Evolutionary conservation across 345 rosid genomes (phyloP).

Genomic region (Rhodamnia argentea): DNA sequence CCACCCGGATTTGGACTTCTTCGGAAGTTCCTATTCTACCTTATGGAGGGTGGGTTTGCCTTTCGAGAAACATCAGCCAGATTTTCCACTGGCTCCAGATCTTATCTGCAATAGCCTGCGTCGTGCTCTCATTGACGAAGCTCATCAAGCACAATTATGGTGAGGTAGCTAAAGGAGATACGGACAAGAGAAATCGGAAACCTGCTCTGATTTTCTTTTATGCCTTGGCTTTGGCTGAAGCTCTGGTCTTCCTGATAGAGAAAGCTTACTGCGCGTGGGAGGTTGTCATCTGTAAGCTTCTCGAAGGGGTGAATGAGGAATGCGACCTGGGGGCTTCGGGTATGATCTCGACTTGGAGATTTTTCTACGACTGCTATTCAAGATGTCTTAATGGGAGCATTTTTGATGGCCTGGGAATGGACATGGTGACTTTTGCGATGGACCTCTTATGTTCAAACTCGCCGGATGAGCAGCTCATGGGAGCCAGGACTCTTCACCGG

Average conservation of each 20-base stretch:
- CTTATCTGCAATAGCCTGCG: not conserved
- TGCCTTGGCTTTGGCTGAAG: not conserved
- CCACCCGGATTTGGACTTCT: conserved; percentile 37
- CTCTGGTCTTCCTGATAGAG: not conserved
- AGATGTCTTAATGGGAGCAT: conserved; percentile 68
- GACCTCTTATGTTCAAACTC: conserved; percentile 59
- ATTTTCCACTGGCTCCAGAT: not conserved
- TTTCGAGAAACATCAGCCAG: conserved; percentile 23
- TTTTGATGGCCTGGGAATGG: conserved; percentile 75
- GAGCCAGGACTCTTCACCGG: conserved; percentile 49
- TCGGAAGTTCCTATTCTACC: conserved; percentile 76
- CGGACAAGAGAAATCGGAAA: conserved; percentile 48
- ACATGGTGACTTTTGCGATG: conserved; percentile 62
- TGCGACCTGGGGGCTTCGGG: not conserved
- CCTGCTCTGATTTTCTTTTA: conserved; percentile 20
- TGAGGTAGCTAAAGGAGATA: conserved; percentile 35
- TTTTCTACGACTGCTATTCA: conserved; percentile 79
- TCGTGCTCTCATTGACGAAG: conserved; percentile 51
- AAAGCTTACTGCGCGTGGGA: conserved; percentile 4
- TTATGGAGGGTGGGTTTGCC: conserved; percentile 52
- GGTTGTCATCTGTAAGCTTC: conserved; percentile 7
- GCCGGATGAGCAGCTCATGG: conserved; percentile 69
- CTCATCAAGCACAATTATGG: conserved; percentile 64
- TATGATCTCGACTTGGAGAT: too few species aligned
- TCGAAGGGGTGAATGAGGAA: not conserved